Evolutionary conservation across 2,329 filamentous ascomycete genomes (phyloP), one percentile per base, ranked within the genome.

Genomic region (Stachybotrys chlorohalonatus): DNA sequence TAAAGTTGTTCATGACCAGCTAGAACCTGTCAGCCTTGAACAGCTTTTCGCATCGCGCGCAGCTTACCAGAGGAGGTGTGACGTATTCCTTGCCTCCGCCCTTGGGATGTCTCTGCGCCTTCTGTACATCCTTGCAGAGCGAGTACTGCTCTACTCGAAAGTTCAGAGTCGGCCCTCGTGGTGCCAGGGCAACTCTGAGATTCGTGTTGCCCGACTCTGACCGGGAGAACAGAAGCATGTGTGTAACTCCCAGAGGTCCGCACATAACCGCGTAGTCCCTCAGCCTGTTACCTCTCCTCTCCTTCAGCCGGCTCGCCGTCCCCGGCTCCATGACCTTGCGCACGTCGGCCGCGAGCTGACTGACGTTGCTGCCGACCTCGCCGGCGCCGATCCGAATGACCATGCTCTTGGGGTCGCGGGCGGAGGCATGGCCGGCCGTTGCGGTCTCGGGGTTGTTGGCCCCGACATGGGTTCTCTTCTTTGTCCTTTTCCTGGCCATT

Each of bases 1-100:
- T 82, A 71, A 99, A 96, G 71, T 96, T 96, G 75, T 99, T 99
- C 94, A 99, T 97, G 61, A 99, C 94, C 49, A 99, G 81, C 83
- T 52, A 16, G 17, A n/a, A 15, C 13, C 6, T 4, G 13, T 30
- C 45, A 46, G 54, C 46, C 46, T 47, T 2, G 46, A 47, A 31
- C 31, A 16, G 11, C 9, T 1, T 6, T 4, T 31, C n/a, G 54
- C 52, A 11, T 39, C 8, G 15, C 32, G 15, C 32, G 11, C 31
- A 52, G 60, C 75, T 59, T 81, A 87, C 85, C 73, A 97, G 73
- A 58, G 94, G 94, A 7, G 94, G 85, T 48, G 85, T 90, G 55
- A 88, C 78, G 64, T 90, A 95, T 69, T 96, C 90, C 68, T 93
- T 93, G 59, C 88, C 90, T 51, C 87, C 86, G 51, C 86, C 87